A percentile compares a stretch with the other conserved stretches of the same genome.
Conservation (phyloP, 1,284 basidiomycete genomes). For the Lignosus rhinocerotis region DNA sequence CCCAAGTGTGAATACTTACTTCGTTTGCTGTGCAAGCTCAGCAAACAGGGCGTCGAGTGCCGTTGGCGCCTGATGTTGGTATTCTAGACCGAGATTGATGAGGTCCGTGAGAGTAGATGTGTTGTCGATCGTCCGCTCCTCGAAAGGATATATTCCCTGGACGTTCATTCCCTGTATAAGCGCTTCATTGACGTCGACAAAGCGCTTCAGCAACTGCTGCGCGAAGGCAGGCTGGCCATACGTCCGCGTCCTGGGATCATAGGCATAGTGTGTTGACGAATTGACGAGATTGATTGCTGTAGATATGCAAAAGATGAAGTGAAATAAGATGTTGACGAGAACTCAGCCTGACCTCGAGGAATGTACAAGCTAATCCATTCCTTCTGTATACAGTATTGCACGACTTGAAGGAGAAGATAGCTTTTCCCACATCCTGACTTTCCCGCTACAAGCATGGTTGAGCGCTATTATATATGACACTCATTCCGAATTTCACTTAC, state of each 20-base stretch:
- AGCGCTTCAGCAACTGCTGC: constrained; percentile 58
- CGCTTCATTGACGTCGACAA: constrained; percentile 53
- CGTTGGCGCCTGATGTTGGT: constrained; percentile 55
- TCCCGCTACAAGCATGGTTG: constrained; percentile 55
- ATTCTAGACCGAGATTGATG: constrained; percentile 59
- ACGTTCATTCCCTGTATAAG: constrained; percentile 44
- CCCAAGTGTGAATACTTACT: constrained; percentile 33
- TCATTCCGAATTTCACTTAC: constrained; percentile 40
- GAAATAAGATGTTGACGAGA: neutral
- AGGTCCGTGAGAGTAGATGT: constrained; percentile 60
- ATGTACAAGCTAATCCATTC: constrained; percentile 89
- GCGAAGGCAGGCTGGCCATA: constrained; percentile 79
- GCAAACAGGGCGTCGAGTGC: constrained; percentile 69
- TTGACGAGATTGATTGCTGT: constrained; percentile 74
- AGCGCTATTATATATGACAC: neutral
- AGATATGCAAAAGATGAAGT: neutral
- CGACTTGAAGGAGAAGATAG: constrained; percentile 77
- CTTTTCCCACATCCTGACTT: constrained; percentile 83
- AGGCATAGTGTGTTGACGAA: constrained; percentile 74
- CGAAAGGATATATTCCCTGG: constrained; percentile 43
- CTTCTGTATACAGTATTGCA: constrained; percentile 69
- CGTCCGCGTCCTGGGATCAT: constrained; percentile 73
- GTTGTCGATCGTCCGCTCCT: constrained; percentile 46
- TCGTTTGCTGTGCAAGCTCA: constrained; percentile 67
- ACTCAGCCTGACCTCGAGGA: constrained; percentile 61